These are phyloP conservation scores for Dendrobium chrysotoxum DNA, from an alignment of 106 monocot genomes.

Conservation along the genomic window DNA sequence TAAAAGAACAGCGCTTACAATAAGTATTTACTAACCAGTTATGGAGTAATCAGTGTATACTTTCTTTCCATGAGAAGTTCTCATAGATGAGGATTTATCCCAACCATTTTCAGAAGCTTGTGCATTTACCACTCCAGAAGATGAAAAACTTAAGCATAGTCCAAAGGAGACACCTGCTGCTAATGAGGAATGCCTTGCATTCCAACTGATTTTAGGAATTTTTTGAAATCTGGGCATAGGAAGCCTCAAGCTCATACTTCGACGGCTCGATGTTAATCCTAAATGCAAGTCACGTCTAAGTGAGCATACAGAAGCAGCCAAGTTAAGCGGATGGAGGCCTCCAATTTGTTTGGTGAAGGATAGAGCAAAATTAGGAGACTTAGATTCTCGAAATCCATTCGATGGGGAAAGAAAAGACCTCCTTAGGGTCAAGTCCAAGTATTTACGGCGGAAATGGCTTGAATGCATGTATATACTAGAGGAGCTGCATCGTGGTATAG, in stretches of 20 bases:
- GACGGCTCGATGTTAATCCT: constrained; percentile 22
- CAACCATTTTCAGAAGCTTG: constrained; percentile 40
- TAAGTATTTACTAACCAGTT: constrained; percentile 41
- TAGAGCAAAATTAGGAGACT: constrained; percentile 9
- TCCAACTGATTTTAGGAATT: constrained; percentile 36
- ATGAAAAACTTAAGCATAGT: constrained; percentile 53
- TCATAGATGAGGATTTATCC: constrained; percentile 16
- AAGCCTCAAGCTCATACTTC: constrained; percentile 34
- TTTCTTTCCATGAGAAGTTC: constrained; percentile 70
- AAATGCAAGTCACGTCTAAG: constrained; percentile 30
- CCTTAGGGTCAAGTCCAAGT: constrained; percentile 6
- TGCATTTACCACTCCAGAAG: constrained; percentile 43
- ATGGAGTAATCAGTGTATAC: constrained; percentile 72
- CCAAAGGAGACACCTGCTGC: constrained; percentile 39
- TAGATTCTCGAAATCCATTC: constrained; percentile 9
- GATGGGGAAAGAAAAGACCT: constrained; percentile 15
- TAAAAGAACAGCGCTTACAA: background rate
- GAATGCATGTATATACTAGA: constrained; percentile 18
- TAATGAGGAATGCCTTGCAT: constrained; percentile 23
- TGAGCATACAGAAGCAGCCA: constrained; percentile 32
- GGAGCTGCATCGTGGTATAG: constrained; percentile 17
- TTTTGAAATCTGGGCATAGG: constrained; percentile 24
- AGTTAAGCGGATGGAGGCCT: constrained; percentile 11
- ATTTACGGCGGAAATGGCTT: constrained; percentile 24
- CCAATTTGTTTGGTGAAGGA: constrained; percentile 20